Evolutionary conservation across 768 basidiomycete genomes (phyloP), one percentile per base, ranked within the genome.

Genomic region (Kwoniella sp.): DNA sequence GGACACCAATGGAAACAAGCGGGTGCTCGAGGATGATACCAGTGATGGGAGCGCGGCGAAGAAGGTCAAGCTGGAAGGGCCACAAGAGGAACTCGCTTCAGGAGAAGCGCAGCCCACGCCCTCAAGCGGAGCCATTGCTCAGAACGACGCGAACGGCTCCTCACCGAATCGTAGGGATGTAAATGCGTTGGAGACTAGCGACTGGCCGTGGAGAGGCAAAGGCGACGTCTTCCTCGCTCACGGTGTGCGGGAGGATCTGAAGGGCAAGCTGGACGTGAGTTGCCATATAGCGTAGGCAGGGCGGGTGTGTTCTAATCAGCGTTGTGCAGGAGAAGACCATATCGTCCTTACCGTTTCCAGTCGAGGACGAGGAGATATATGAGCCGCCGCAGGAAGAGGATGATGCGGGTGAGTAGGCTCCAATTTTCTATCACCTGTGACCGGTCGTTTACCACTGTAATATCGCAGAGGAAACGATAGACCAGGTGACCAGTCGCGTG

Each of bases 321-420:
- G n/a, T n/a, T n/a, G 28, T 32, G 1, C 32, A 65, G 67, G 47
- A 45, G 6, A 47, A 56, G 17, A 56, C 46, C 4, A 53, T 57
- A 14, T 44, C 26, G 1, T 39, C 20, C 12, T 42, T 71, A 15
- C 67, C 68, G 1, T 74, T 74, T 53, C 70, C 70, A 1, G 45
- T 74, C 28, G 59, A 57, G 22, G 73, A 74, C 31, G 67, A 67
- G 23, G 70, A 71, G 57, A 62, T 70, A 20, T 74, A 74, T 41
- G 67, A 72, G 48, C 73, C 73, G 8, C 69, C 67, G 2, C 31
- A 58, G 28, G 71, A 70, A 20, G n/a, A n/a, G n/a, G 60, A 65
- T 2, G 64, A 62, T 12, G 31, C 44, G 43, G 67, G 65, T 65
- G 27, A 39, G 63, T 41, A n/a, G 2, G 1, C 33, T 12, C 23